These are phyloP conservation scores for Globisporangium camurandrum DNA, from an alignment of 352 stramenopile species.

Conservation along the genomic window DNA sequence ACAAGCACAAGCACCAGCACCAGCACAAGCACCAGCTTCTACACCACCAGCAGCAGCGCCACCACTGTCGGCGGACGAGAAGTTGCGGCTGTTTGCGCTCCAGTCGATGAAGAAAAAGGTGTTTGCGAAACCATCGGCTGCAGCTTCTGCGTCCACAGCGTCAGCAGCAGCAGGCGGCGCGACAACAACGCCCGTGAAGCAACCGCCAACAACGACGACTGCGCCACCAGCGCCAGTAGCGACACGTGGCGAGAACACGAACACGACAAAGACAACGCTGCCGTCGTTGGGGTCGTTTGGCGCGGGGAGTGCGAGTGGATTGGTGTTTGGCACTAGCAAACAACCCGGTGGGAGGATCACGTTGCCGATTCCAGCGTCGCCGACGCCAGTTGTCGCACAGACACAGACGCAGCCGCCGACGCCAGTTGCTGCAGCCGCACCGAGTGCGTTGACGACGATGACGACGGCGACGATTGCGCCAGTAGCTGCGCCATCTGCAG, in stretches of 20 bases:
- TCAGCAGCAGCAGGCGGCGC: constrained; percentile 7
- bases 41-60: constrained; percentile 9
- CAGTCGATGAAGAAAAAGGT: constrained; percentile 69
- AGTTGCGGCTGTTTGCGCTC: constrained; percentile 51
- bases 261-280: too few species aligned
- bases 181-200: constrained; percentile 5
- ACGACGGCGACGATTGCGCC: not conserved
- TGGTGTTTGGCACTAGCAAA: constrained; percentile 78
- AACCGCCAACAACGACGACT: not conserved
- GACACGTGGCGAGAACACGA: not conserved
- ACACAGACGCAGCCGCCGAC: not conserved
- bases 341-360: constrained; percentile 72
- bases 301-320: constrained; percentile 23
- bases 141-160: not conserved
- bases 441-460: not conserved
- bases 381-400: constrained; percentile 16
- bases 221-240: not conserved
- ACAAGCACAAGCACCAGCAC: constrained; percentile 10
- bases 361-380: constrained; percentile 50
- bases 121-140: constrained; percentile 7
- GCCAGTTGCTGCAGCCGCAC: not conserved
- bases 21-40: constrained; percentile 3
- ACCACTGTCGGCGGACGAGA: constrained; percentile 42
- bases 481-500: not conserved
- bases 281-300: constrained; percentile 21